Base-by-base conservation (phyloP, 1,284 basidiomycete genomes). In the Austroboletus novae-zelandiae region DNA sequence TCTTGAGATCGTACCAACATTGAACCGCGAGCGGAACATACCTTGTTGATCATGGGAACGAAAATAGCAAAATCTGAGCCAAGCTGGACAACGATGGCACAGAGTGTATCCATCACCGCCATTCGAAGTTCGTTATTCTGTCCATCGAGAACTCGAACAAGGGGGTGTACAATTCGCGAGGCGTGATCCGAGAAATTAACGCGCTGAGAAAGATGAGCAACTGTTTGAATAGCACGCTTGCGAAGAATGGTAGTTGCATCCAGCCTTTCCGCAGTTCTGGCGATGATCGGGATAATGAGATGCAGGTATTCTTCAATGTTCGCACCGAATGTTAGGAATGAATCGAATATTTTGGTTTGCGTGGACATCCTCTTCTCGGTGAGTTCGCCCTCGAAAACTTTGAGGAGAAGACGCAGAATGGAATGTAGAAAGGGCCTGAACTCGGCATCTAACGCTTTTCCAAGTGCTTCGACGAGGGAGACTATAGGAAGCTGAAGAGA, bases 121-220 rank as follows among this genome's bases (percentile, higher is more conserved):
- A 80, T 81, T 30, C 92, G 80, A 42, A 99, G 75, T 54, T 99
- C 96, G 48, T 91, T 90, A 56, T 81, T 87, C 6, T 80, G 74
- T n/a, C 77, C 78, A 39, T 87, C 84, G 47, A 99, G 74, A 5
- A 98, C 90, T 41, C 97, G 83, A 36, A 95, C 89, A 14, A 99
- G 78, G 3, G 97, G 96, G 64, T 98, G 97, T 23, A 99, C 92
- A 62, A 99, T 98, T 42, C 96, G 83, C 17, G 94, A 97, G 9
- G 96, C 94, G 62, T 99, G 95, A 65, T 99, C 97, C n/a, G 92
- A 95, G 66, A 99, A 98, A 72, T 99, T 98, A 61, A 99, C 94
- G 57, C 96, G 86, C 57, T 89, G 82, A 14, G 94, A 94, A 17
- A 99, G 74, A 29, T 91, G 90, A 40, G 94, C 94, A 17, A 98